phyloP scores from a whole-genome alignment of 23 red algal genomes.

The Gracilaria caudata region DNA sequence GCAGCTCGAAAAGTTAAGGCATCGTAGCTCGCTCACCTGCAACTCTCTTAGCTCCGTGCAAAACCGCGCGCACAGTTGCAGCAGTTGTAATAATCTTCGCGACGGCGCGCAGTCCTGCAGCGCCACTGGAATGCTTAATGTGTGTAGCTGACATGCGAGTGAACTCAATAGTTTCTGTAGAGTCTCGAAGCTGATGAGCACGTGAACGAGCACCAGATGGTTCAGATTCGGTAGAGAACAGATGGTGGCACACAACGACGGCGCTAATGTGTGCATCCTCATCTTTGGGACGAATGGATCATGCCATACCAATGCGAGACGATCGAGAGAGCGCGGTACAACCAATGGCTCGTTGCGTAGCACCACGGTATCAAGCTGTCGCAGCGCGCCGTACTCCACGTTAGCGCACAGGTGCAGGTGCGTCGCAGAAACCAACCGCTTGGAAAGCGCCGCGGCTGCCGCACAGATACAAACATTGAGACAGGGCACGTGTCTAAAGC shows the following conservation, averaged over 20 bases:
- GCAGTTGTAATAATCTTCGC: background rate
- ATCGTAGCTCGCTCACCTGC: slow-evolving; percentile 36
- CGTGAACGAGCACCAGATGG: background rate
- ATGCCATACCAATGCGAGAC: background rate
- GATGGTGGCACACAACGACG: background rate
- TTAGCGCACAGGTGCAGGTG: background rate
- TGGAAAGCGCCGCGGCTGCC: background rate
- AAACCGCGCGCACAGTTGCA: background rate
- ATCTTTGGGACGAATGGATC: background rate
- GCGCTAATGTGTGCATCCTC: background rate
- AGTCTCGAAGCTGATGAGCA: background rate
- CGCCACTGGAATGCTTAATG: slow-evolving; percentile 5
- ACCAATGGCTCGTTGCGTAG: background rate
- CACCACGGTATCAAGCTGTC: slow-evolving; percentile 17
- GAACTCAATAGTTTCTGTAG: background rate
- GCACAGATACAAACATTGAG: background rate
- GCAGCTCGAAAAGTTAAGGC: slow-evolving; percentile 14
- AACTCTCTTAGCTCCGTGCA: slow-evolving; percentile 27
- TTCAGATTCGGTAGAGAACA: background rate
- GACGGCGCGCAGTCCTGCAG: slow-evolving; percentile 10
- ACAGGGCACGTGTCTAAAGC: slow-evolving; percentile 7
- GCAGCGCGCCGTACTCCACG: background rate
- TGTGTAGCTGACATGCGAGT: background rate
- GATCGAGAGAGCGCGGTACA: background rate
- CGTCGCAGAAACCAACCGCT: background rate